phyloP scores from a whole-genome alignment of 2,329 filamentous ascomycete species.

The Fulvia fulva region DNA sequence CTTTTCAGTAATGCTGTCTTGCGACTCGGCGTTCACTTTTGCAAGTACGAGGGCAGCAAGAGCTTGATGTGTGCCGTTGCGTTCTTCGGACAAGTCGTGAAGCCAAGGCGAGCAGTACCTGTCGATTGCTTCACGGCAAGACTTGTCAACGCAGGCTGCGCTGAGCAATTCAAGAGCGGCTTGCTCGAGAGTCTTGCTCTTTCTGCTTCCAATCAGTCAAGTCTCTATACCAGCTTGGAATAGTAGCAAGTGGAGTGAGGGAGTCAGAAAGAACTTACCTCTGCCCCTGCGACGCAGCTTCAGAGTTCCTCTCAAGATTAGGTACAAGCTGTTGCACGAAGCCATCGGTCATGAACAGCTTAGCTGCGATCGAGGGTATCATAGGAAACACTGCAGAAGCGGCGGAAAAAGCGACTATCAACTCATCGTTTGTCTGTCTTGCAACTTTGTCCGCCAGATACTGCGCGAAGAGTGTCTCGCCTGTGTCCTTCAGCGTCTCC shows the following conservation, averaged over 20 bases:
- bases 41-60: conserved; percentile 53
- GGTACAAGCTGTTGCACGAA: conserved; percentile 71
- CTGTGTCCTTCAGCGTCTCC: conserved; percentile 68
- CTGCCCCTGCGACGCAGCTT: conserved; percentile 30
- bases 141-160: conserved; percentile 79
- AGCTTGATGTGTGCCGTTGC: conserved; percentile 32
- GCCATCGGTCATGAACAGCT: conserved; percentile 81
- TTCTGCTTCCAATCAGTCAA: conserved; percentile 53
- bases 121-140: conserved; percentile 76
- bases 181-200: conserved; percentile 79
- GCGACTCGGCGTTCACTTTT: conserved; percentile 39
- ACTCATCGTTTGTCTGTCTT: conserved; percentile 77
- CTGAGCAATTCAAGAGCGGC: conserved; percentile 86
- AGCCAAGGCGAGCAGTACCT: conserved; percentile 86
- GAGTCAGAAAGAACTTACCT: conserved; percentile 18
- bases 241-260: not conserved
- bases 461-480: conserved; percentile 59
- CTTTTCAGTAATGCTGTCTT: conserved; percentile 28
- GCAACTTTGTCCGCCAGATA: conserved; percentile 71
- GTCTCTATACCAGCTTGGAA: not conserved
- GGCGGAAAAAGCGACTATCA: conserved; percentile 90
- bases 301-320: conserved; percentile 51
- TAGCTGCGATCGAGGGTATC: conserved; percentile 67
- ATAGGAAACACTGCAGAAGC: conserved; percentile 84
- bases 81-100: conserved; percentile 65